phyloP scores from a whole-genome alignment of 2,329 filamentous ascomycete genomes.

The Aspergillus calidoustus region DNA sequence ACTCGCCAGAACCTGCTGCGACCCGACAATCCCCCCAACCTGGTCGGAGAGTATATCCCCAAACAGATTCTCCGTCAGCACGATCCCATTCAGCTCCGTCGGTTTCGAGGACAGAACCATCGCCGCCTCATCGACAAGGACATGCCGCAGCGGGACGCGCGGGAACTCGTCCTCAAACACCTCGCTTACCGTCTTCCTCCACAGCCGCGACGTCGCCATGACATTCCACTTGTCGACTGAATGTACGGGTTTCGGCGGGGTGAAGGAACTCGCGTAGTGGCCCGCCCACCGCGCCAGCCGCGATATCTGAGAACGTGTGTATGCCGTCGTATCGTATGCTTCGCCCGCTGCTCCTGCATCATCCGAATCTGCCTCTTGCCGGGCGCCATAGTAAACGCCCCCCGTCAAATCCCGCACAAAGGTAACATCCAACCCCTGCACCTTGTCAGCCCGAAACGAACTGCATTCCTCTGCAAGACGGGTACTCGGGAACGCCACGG shows the following conservation, averaged over 20 bases:
- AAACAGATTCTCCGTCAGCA: too few relatives aligned
- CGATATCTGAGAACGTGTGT: not conserved
- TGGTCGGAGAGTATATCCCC: too few relatives aligned
- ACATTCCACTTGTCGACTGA: slow-evolving; percentile 1
- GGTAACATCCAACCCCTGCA: not conserved
- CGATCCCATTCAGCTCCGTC: too few relatives aligned
- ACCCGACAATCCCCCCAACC: too few relatives aligned
- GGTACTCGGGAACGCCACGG: not conserved
- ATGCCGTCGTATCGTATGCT: not conserved
- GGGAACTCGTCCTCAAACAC: not conserved
- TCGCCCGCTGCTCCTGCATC: too few relatives aligned
- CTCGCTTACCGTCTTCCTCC: not conserved
- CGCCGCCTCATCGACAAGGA: not conserved
- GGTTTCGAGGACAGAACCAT: too few relatives aligned
- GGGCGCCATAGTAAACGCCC: not conserved
- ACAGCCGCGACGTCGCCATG: not conserved
- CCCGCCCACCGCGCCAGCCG: not conserved
- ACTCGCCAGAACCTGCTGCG: too few relatives aligned
- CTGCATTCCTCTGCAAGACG: not conserved
- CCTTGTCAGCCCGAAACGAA: not conserved
- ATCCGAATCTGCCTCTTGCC: not conserved
- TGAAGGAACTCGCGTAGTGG: not conserved
- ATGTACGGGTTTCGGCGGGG: not conserved
- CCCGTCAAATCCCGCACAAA: not conserved
- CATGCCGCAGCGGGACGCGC: not conserved